Conservation (phyloP, 306 rosid species). For the Pterocarpus santalinus region DNA sequence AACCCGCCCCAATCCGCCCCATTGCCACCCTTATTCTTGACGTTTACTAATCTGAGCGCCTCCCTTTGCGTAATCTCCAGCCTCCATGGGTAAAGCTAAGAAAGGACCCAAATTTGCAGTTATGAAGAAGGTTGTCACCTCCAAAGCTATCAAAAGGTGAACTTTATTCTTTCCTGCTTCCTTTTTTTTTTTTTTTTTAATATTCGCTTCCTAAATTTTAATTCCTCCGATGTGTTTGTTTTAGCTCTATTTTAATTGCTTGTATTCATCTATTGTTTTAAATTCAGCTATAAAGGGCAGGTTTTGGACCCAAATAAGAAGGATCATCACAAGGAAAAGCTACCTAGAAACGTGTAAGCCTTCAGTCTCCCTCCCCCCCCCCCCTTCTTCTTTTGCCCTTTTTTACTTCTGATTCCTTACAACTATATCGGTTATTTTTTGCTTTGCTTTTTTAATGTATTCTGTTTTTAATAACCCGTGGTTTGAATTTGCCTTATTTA, state of each 20-base stretch:
- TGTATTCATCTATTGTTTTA: background rate
- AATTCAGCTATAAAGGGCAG: slow-evolving; percentile 80
- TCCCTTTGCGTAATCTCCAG: background rate
- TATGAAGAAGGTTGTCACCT: background rate
- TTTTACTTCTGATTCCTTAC: background rate
- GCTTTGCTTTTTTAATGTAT: background rate
- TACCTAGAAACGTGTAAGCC: slow-evolving; percentile 85
- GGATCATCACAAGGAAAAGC: slow-evolving; percentile 65
- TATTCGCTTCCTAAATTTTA: background rate
- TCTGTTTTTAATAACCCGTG: background rate
- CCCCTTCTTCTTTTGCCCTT: background rate
- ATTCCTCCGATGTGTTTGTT: background rate
- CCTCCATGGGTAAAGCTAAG: slow-evolving; percentile 77
- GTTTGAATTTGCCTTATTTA: slow-evolving; percentile 46
- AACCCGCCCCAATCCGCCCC: too few relatives aligned
- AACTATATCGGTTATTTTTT: background rate
- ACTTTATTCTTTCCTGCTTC: background rate
- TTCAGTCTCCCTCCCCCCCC: background rate
- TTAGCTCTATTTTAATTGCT: background rate
- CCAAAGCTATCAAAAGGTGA: background rate
- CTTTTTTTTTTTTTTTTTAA: background rate
- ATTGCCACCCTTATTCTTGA: too few relatives aligned
- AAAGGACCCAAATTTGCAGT: slow-evolving; percentile 88
- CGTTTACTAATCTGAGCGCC: too few relatives aligned
- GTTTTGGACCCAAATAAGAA: slow-evolving; percentile 86